Conservation (phyloP, 208 protist genomes). For the Acanthamoeba lenticulata region DNA sequence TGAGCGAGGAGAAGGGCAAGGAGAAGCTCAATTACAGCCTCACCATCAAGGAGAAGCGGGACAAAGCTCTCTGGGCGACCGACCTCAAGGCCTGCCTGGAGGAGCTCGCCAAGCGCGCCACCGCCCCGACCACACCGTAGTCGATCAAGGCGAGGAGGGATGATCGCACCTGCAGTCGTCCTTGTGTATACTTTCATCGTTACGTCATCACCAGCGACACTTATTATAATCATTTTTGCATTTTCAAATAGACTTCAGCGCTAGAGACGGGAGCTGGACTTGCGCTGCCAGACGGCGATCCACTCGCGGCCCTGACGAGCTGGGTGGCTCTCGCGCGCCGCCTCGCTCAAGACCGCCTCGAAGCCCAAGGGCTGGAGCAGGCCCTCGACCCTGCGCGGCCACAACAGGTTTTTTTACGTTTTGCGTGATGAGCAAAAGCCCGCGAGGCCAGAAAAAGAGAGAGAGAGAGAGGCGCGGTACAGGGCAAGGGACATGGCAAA, state of each 20-base stretch:
- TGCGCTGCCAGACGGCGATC: background rate
- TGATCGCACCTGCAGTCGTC: too few species aligned
- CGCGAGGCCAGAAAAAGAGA: too few species aligned
- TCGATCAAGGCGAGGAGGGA: background rate
- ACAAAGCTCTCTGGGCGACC: background rate
- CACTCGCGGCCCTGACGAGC: background rate
- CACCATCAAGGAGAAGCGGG: conserved; percentile 11
- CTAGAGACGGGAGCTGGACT: too few species aligned
- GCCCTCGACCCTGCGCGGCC: background rate
- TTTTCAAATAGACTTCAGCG: too few species aligned
- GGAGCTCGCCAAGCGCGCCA: background rate
- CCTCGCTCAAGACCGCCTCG: background rate
- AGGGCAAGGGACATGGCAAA: conserved; percentile 6
- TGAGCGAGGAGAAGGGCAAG: conserved; percentile 10
- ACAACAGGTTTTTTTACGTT: too few species aligned
- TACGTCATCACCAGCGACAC: too few species aligned
- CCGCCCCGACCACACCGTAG: background rate
- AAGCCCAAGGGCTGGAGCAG: background rate
- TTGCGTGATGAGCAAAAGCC: too few species aligned
- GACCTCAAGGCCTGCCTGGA: background rate
- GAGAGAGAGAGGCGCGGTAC: background rate
- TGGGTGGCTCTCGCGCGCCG: background rate
- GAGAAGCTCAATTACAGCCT: background rate
- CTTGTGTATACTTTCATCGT: too few species aligned
- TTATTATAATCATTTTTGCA: too few species aligned